Conservation (phyloP, 805 yeast genomes). For the Barnettozyma botsteinii region DNA sequence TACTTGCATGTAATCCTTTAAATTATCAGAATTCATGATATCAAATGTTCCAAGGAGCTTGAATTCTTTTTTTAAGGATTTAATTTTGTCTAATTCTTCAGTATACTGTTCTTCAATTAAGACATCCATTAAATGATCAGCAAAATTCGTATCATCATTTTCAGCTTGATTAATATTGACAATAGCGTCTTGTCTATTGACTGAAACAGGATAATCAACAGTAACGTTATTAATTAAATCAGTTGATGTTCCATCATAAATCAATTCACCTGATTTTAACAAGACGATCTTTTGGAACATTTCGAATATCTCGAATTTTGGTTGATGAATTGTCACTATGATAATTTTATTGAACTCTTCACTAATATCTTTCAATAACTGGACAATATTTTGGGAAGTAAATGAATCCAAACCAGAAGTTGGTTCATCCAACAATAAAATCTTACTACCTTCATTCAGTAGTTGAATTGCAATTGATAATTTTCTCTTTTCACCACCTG, state of each 20-base stretch:
- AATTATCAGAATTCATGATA: neutral
- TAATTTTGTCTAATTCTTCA: constrained; percentile 13
- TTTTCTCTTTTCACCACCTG: constrained; percentile 79
- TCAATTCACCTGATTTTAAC: constrained; percentile 32
- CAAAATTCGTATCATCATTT: constrained; percentile 49
- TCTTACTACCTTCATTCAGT: constrained; percentile 56
- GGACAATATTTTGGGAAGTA: constrained; percentile 64
- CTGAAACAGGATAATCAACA: neutral
- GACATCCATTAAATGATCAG: constrained; percentile 69
- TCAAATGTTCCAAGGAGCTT: neutral
- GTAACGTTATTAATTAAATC: constrained; percentile 44
- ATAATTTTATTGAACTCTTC: constrained; percentile 55
- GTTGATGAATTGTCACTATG: constrained; percentile 79
- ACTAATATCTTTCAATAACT: constrained; percentile 53
- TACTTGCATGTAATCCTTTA: constrained; percentile 6
- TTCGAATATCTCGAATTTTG: constrained; percentile 59
- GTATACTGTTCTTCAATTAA: constrained; percentile 51
- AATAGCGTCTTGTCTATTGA: constrained; percentile 9
- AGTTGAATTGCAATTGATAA: constrained; percentile 79
- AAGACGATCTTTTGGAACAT: constrained; percentile 69
- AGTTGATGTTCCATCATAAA: constrained; percentile 55
- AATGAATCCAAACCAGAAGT: constrained; percentile 84
- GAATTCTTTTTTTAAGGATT: constrained; percentile 4
- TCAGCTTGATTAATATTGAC: constrained; percentile 32
- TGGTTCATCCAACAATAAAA: constrained; percentile 78